Base-by-base conservation (phyloP, 2,329 filamentous ascomycete genomes). In the Epichloe aotearoae region DNA sequence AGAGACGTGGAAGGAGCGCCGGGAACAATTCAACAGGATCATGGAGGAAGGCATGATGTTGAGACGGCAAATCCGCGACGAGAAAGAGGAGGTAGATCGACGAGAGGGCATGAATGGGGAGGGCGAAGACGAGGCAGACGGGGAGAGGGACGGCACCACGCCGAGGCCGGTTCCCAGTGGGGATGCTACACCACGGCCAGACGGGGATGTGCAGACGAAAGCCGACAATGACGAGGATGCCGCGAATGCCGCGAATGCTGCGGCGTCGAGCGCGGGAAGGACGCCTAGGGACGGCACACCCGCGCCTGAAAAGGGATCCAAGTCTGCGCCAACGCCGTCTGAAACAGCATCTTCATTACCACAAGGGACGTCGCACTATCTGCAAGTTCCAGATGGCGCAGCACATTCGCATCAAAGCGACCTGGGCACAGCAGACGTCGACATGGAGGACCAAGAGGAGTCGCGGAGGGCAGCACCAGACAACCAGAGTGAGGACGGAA, bases 51-150 rank as follows among this genome's bases (percentile, higher is more conserved):
- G 88, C n/a, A 86, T 86, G 78, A 76, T 87, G 56, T 76, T 97
- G 65, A 75, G 90, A 52, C 77, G 87, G 46, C 75, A 94, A 64
- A 95, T 97, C 61, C 82, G 89, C 54, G 90, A 95, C 61, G 91
- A 96, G 73, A 95, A 95, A 69, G 90, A 95, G 65, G 89, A 95
- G 68, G 87, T 93, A 0, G 89, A 95, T 68, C 75, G 88, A 41
- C 79, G 88, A 50, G 88, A 94, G 66, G 88, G 88, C 33, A 88
- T 88, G 80, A 78, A 80, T 51, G 82, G 81, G 56, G 83, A 81
- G 46, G 78, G 73, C 15, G 83, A 83, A 57, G 81, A 82, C 33
- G 74, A 75, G 14, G 76, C 66, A 5, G 76, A 76, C 50, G 67
- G 67, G 3, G 65, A 69, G 20, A 62, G 66, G 34, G 69, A 66